phyloP scores from a whole-genome alignment of 2,329 filamentous ascomycete genomes.

The Apiospora arundinis region DNA sequence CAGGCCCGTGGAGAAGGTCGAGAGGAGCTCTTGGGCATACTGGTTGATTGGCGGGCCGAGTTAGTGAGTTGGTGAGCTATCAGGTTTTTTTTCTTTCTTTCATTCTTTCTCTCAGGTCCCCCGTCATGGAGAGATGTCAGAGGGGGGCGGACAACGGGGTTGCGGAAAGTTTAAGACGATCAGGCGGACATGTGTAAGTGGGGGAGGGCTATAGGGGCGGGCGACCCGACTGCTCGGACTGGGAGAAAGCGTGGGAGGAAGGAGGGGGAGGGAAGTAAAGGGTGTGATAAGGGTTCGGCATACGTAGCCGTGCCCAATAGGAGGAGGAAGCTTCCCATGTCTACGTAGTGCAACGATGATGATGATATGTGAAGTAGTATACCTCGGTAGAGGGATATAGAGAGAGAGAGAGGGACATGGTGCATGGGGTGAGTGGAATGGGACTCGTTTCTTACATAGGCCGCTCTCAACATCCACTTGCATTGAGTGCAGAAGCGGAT shows the following conservation, averaged over 20 bases:
- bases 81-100: neutral
- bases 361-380: neutral
- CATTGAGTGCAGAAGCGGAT: slow-evolving; percentile 95
- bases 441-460: slow-evolving; percentile 68
- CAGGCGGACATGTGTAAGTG: neutral
- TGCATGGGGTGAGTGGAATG: neutral
- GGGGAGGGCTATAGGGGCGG: neutral
- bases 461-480: slow-evolving; percentile 87
- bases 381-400: neutral
- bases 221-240: neutral
- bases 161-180: slow-evolving; percentile 3
- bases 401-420: too few species aligned
- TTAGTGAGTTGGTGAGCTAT: neutral
- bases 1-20: slow-evolving; percentile 83
- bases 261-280: neutral
- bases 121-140: neutral
- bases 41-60: slow-evolving; percentile 43
- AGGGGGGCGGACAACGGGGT: neutral
- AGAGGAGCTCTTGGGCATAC: slow-evolving; percentile 95
- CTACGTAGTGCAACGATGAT: neutral
- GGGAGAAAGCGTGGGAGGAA: neutral
- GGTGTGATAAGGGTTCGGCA: neutral
- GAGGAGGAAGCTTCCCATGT: neutral
- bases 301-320: neutral
- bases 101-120: slow-evolving; percentile 7